These are phyloP conservation scores for Leptosphaerulina australis DNA, from an alignment of 2,329 filamentous ascomycete genomes.

Conservation along the genomic window DNA sequence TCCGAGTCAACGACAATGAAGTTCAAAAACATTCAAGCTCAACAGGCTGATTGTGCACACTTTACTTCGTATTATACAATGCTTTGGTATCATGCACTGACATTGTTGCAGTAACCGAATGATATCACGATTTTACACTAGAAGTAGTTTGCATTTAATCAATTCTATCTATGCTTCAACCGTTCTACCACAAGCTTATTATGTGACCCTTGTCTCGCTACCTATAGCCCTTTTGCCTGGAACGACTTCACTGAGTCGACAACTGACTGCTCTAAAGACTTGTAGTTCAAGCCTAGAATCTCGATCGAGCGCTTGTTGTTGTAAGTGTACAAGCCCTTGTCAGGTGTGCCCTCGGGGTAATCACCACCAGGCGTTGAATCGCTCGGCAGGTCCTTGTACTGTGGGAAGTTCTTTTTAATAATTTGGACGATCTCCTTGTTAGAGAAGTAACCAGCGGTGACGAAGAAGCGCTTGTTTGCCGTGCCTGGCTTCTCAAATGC, in stretches of 20 bases:
- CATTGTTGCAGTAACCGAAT: conserved; percentile 6
- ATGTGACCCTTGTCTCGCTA: background rate
- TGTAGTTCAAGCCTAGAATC: conserved; percentile 66
- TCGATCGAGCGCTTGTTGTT: conserved; percentile 62
- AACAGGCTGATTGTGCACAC: conserved; percentile 57
- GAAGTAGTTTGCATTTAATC: conserved; percentile 20
- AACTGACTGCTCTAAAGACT: conserved; percentile 63
- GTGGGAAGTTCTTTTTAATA: conserved; percentile 61
- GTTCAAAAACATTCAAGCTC: conserved; percentile 57
- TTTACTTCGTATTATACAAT: conserved; percentile 1
- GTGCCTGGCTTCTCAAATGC: conserved; percentile 62
- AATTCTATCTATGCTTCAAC: conserved; percentile 4
- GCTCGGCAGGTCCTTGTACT: conserved; percentile 59
- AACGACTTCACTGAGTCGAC: conserved; percentile 68
- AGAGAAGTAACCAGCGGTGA: conserved; percentile 62
- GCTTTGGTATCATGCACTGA: conserved; percentile 20
- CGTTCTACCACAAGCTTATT: background rate
- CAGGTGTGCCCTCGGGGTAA: conserved; percentile 53
- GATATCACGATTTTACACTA: conserved; percentile 6
- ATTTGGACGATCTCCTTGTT: conserved; percentile 65
- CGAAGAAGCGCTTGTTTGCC: conserved; percentile 69
- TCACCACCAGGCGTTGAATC: conserved; percentile 51
- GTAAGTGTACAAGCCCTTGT: conserved; percentile 53
- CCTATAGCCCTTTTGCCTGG: conserved; percentile 58
- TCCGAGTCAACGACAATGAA: conserved; percentile 47